Percentiles rank a stretch among this genome's conserved stretches.
Conservation (phyloP, 208 protist genomes). For the Acanthamoeba culbertsoni region DNA sequence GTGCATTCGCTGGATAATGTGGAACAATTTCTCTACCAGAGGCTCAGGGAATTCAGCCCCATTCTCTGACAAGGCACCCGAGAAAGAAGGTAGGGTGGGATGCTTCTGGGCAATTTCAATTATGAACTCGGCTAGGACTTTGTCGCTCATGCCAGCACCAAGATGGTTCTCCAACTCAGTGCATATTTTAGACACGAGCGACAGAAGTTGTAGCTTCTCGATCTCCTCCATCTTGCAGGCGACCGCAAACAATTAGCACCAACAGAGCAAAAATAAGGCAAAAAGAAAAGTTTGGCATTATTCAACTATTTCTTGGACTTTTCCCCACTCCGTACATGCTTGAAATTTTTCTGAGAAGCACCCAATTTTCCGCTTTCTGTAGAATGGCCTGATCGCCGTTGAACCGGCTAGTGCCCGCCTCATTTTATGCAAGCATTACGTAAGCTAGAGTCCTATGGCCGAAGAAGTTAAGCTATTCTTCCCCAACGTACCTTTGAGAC, state of each 20-base stretch:
- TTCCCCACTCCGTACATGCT: no score
- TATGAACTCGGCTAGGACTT: constrained; percentile 88
- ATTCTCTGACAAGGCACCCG: constrained; percentile 75
- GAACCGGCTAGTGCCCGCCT: no score
- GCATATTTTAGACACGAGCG: constrained; percentile 83
- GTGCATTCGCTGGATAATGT: constrained; percentile 79
- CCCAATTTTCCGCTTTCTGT: no score
- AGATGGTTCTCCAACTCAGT: constrained; percentile 90
- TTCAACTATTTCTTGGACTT: no score
- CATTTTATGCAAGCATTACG: no score
- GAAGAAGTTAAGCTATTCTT: no score
- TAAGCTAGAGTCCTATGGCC: no score
- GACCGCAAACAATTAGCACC: not conserved
- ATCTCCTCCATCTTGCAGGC: constrained; percentile 31
- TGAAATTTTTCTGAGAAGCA: no score
- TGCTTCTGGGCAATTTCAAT: constrained; percentile 81
- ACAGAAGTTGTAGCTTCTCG: constrained; percentile 66
- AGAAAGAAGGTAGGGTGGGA: constrained; percentile 69
- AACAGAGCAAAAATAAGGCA: no score
- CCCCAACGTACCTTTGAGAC: no score
- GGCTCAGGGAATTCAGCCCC: constrained; percentile 80
- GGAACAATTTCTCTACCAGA: constrained; percentile 74
- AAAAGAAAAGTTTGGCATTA: no score
- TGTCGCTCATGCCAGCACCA: constrained; percentile 83
- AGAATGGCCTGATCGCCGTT: no score